These are phyloP conservation scores for Rhododendron williamsianum DNA, from an alignment of 148 eudicot species.

Conservation along the genomic window DNA sequence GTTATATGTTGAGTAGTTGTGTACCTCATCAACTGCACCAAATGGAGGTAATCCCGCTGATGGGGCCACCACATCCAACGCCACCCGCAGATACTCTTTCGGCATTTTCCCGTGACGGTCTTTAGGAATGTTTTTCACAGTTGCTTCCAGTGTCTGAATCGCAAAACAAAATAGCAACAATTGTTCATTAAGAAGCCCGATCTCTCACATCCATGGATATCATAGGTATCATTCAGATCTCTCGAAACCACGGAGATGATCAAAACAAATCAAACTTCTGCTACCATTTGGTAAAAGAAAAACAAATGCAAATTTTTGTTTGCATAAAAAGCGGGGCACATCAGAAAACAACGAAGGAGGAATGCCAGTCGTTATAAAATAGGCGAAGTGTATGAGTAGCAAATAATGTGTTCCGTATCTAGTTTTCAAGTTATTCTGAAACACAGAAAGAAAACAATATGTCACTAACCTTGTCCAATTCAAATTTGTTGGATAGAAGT, in stretches of 20 bases:
- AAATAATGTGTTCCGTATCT: neutral
- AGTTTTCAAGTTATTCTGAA: neutral
- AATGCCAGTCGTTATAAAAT: neutral
- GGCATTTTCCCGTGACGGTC: constrained; percentile 62
- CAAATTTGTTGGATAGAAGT: constrained; percentile 69
- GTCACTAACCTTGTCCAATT: constrained; percentile 67
- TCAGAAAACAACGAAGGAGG: neutral
- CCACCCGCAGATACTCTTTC: constrained; percentile 55
- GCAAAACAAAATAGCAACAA: neutral
- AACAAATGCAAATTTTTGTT: neutral
- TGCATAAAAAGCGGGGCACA: neutral
- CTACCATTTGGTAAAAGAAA: neutral
- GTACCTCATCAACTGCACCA: constrained; percentile 80
- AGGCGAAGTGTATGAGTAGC: neutral
- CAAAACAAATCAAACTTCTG: neutral
- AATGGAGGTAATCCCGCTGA: constrained; percentile 83
- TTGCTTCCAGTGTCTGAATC: constrained; percentile 54
- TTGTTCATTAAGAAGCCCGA: neutral
- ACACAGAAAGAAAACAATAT: neutral
- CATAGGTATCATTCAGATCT: neutral
- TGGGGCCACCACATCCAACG: constrained; percentile 64
- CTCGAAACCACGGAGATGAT: neutral
- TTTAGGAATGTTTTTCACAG: constrained; percentile 46
- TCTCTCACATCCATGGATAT: neutral
- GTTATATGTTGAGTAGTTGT: neutral